Evolutionary conservation across 805 yeast genomes (phyloP), one percentile per base, ranked within the genome.

Genomic region (Metschnikowia cubensis): DNA sequence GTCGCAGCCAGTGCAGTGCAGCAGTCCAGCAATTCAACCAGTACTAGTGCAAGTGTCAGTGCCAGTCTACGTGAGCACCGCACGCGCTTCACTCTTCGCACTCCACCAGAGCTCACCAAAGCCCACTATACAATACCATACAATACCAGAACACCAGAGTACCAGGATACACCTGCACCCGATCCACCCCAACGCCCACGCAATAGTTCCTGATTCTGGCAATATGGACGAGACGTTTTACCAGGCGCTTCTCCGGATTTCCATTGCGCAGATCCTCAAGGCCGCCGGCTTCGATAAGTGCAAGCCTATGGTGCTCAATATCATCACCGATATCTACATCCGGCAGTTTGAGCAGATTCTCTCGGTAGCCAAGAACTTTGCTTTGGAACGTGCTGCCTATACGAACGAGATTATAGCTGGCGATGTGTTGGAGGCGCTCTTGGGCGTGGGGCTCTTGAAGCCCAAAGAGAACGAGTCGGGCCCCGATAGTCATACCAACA

Each of bases 221-320:
- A n/a, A 8, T 17, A 70, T 72, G 75, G 75, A 71, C 42, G 76
- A 71, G 38, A 57, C 70, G 17, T 71, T 73, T 52, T 67, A 70
- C 50, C 73, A 70, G 54, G 64, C 71, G 37, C 51, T 73, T 41
- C 59, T 73, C 25, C 61, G 75, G 46, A 59, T 74, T 44, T 70
- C 76, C 7, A 63, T 73, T 32, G 74, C 79, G 1, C 84, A 85
- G 67, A 70, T 85, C 4, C 75, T 92, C 47, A 82, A 89, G 53
- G 82, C 94, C 0, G 80, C 83, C 31, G 99, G 99, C 0, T 89
- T 90, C 60, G 96, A 89, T 53, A 77, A 83, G 58, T 83, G 91
- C 55, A 75, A 83, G 46, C 87, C 92, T 6, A 73, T 81, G 6
- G 79, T 86, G 1, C 72, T 92, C 8, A 91, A 89, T 60, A 76